Evolutionary conservation across 495 filamentous ascomycete species (phyloP).

Genomic region (Penicillium herquei): DNA sequence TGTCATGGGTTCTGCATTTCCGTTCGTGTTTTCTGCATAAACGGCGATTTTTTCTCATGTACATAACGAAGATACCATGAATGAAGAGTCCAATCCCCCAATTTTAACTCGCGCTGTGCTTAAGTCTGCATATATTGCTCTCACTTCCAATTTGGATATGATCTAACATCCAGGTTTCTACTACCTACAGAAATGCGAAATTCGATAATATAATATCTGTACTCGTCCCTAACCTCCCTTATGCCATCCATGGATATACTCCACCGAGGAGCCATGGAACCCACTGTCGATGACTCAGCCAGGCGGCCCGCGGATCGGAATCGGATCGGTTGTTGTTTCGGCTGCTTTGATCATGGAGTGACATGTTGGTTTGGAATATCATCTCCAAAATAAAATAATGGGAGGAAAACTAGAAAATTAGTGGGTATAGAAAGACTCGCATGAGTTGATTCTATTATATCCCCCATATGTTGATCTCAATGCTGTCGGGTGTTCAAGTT

Average conservation of each 20-base stretch:
- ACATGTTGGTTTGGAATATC: background rate
- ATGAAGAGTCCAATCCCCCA: background rate
- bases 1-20: slow-evolving; percentile 4
- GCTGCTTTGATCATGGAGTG: background rate
- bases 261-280: background rate
- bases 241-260: too few species aligned
- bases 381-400: background rate
- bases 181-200: background rate
- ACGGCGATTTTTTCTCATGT: slow-evolving; percentile 15
- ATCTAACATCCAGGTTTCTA: too few species aligned
- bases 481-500: background rate
- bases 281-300: slow-evolving; percentile 5
- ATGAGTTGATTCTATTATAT: too few species aligned
- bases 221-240: too few species aligned
- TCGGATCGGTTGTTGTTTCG: slow-evolving; percentile 18
- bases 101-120: too few species aligned
- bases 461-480: background rate
- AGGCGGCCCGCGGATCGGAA: slow-evolving; percentile 29
- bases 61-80: slow-evolving; percentile 27
- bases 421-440: background rate
- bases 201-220: too few species aligned
- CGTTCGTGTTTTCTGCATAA: slow-evolving; percentile 20
- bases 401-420: background rate
- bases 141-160: too few species aligned
- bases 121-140: too few species aligned